phyloP scores from a whole-genome alignment of 768 basidiomycete genomes.

The Flagelloscypha sp. region DNA sequence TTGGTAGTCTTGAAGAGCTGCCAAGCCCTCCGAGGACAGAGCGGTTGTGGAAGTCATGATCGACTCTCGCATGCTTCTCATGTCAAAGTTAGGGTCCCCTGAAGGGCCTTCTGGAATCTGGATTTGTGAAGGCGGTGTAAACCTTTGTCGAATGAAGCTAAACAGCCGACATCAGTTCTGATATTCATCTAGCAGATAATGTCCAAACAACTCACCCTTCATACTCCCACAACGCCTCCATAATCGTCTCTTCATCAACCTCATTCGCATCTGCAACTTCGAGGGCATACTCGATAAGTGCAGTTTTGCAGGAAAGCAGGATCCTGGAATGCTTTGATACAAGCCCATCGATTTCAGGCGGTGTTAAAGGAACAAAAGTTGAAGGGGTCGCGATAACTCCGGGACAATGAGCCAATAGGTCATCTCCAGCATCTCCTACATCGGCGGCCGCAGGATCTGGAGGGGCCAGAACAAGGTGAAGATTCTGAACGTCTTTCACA shows the following conservation, averaged over 20 bases:
- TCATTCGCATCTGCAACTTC: slow-evolving; percentile 24
- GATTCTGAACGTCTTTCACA: slow-evolving; percentile 28
- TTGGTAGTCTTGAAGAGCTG: no score
- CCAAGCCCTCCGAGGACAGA: no score
- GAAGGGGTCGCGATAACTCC: slow-evolving; percentile 55
- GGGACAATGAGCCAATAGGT: slow-evolving; percentile 40
- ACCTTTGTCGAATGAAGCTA: no score
- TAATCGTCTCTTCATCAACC: slow-evolving; percentile 25
- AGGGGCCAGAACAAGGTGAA: slow-evolving; percentile 54
- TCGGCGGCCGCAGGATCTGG: slow-evolving; percentile 14
- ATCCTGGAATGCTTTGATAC: slow-evolving; percentile 62
- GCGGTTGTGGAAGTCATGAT: no score
- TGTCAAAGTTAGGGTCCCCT: no score
- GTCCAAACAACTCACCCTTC: slow-evolving; percentile 42
- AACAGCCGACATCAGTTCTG: no score
- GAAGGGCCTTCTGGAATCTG: no score
- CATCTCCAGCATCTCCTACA: slow-evolving; percentile 17
- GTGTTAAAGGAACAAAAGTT: slow-evolving; percentile 49
- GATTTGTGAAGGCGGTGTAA: no score
- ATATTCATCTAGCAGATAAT: no score
- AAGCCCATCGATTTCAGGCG: slow-evolving; percentile 65
- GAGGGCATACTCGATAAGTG: slow-evolving; percentile 42
- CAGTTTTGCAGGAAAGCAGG: slow-evolving; percentile 52
- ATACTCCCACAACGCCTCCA: slow-evolving; percentile 45
- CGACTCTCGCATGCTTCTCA: no score